A percentile compares a stretch with the other conserved stretches of the same genome.
phyloP scores from a whole-genome alignment of 768 basidiomycete species.

The Grammothele lineata region DNA sequence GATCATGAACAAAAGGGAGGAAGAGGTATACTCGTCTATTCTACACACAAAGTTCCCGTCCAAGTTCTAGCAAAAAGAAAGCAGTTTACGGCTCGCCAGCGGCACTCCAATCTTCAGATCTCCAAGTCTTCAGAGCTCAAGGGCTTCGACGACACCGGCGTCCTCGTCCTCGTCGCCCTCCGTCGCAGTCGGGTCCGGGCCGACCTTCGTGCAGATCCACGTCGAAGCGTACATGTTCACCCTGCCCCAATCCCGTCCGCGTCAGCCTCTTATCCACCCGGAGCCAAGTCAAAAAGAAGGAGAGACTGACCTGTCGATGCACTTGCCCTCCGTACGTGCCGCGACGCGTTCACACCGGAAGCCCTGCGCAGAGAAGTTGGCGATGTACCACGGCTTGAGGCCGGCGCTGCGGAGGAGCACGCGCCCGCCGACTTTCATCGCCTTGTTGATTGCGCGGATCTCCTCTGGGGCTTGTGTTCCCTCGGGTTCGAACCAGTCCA shows the following conservation, averaged over 20 bases:
- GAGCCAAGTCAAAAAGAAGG: no score
- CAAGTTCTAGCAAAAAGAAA: no score
- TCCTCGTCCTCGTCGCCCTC: no score
- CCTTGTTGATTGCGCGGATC: slow-evolving; percentile 14
- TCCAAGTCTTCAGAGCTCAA: no score
- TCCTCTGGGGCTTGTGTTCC: slow-evolving; percentile 10
- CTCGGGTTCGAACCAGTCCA: slow-evolving; percentile 18
- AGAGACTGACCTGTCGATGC: slow-evolving; percentile 10
- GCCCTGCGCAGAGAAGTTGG: slow-evolving; percentile 11
- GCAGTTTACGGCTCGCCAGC: no score
- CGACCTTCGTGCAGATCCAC: slow-evolving; percentile 17
- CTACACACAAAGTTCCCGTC: no score
- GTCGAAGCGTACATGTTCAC: slow-evolving; percentile 20
- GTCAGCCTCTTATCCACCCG: no score
- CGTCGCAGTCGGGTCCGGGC: slow-evolving; percentile 4
- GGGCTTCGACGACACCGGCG: no score
- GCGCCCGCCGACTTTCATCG: slow-evolving; percentile 17
- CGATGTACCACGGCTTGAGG: slow-evolving; percentile 17
- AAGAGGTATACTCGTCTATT: no score
- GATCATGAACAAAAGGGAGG: no score
- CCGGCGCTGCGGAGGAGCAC: slow-evolving; percentile 15
- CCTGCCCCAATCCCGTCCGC: neutral
- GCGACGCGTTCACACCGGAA: slow-evolving; percentile 14
- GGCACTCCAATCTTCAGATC: no score
- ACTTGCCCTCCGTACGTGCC: slow-evolving; percentile 12